Evolutionary conservation across 257 asterid species (phyloP), one percentile per base, ranked within the genome.

Genomic region (Verbascum thapsus): DNA sequence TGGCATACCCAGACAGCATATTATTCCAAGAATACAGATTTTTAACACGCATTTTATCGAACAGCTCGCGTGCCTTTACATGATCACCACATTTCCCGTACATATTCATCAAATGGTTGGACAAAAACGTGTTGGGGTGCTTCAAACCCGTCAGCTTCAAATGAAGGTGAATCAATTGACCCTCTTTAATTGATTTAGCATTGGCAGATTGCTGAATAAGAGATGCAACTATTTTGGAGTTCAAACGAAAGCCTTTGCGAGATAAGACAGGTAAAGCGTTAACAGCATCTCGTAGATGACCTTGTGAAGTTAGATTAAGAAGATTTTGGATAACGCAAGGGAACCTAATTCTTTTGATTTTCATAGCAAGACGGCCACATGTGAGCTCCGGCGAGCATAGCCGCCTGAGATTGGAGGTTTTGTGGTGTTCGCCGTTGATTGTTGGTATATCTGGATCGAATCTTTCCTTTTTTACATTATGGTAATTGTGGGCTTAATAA

Each of bases 1-100:
- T 78, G 0, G 88, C 85, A 66, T 85, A 90, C 20, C 95, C 91
- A 35, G 90, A 68, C 6, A 90, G 89, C 97, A 87, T 85, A 64
- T 69, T 78, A 70, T 90, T 90, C 97, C 97, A 90, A 23, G 94
- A 86, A 61, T 83, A 90, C 85, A 90, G 69, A 75, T 84, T 87
- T 74, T 81, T 80, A 2, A 4, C 64, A 4, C 64, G 44, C 95
- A 85, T 79, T 85, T 78, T 77, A 65, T 85, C 92, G 18, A 90
- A 87, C 82, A 90, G 72, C 43, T 72, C 70, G 23, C 97, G 94
- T 4, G 97, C 96, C 66, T 61, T 75, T 3, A n/a, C 73, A 66
- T 73, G 86, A 76, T 87, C 85, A 7, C 95, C 96, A 44, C 88
- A 83, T 69, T 72, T 81, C 2, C 75, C 63, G 52, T 90, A 87